These are phyloP conservation scores for Sutorius eximius DNA, from an alignment of 1,284 basidiomycete species.

Conservation along the genomic window DNA sequence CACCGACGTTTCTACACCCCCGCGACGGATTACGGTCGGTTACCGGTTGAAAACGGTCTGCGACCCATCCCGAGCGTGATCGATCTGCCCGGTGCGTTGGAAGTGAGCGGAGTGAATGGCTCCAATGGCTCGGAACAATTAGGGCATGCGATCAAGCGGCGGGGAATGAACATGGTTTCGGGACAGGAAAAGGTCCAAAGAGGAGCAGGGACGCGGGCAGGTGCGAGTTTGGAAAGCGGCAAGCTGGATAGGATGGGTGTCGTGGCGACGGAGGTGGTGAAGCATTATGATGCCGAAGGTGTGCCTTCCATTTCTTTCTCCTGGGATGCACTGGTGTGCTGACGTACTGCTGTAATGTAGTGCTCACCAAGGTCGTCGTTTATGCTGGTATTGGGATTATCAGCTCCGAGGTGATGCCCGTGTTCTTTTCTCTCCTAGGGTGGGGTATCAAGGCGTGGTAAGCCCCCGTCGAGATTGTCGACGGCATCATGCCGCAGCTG, in stretches of 20 bases:
- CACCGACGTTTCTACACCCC: constrained; percentile 83
- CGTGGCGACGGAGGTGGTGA: constrained; percentile 37
- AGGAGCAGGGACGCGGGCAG: neutral
- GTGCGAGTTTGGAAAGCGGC: constrained; percentile 3
- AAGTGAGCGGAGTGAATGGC: constrained; percentile 34
- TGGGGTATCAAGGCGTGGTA: constrained; percentile 53
- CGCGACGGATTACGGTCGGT: constrained; percentile 79
- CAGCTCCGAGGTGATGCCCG: constrained; percentile 59
- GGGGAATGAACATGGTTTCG: constrained; percentile 1
- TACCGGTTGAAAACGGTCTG: constrained; percentile 62
- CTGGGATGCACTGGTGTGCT: neutral
- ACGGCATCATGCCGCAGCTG: too few relatives aligned
- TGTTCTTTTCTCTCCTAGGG: constrained; percentile 68
- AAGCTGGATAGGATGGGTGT: constrained; percentile 25
- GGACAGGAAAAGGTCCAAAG: neutral
- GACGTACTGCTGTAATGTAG: constrained; percentile 39
- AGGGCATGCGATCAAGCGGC: constrained; percentile 25
- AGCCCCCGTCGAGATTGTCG: neutral
- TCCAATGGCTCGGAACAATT: constrained; percentile 18
- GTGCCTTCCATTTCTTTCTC: constrained; percentile 25
- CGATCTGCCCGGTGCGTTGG: constrained; percentile 59
- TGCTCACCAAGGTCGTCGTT: constrained; percentile 89
- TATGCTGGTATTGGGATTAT: constrained; percentile 84
- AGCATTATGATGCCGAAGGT: constrained; percentile 87
- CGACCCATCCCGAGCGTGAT: constrained; percentile 84